Conservation (phyloP, 2,329 filamentous ascomycete genomes). For the Chaetomium olivaceum region DNA sequence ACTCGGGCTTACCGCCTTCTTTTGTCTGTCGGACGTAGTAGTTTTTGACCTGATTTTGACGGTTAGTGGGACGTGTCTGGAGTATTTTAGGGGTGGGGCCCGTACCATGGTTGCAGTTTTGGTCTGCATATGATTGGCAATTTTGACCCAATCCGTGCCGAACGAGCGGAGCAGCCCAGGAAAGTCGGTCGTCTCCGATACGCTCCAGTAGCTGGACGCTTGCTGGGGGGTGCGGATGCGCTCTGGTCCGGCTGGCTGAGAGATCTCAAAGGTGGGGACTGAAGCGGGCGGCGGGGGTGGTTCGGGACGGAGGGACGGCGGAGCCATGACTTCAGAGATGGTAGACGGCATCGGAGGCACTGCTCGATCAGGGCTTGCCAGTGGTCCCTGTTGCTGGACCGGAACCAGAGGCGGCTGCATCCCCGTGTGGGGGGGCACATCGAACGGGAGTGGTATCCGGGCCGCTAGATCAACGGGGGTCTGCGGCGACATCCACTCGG, state of each 20-base stretch:
- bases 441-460: conserved; percentile 47
- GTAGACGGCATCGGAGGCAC: conserved; percentile 40
- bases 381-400: conserved; percentile 32
- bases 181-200: conserved; percentile 78
- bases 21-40: conserved; percentile 67
- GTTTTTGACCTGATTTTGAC: conserved; percentile 62
- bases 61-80: conserved; percentile 15
- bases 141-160: conserved; percentile 75
- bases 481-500: conserved; percentile 44
- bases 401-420: conserved; percentile 47
- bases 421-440: conserved; percentile 38
- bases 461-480: conserved; percentile 40
- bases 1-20: conserved; percentile 54
- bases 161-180: conserved; percentile 70
- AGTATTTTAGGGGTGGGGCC: conserved; percentile 13
- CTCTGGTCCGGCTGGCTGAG: conserved; percentile 47
- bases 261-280: conserved; percentile 53
- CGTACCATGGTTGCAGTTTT: conserved; percentile 85
- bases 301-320: conserved; percentile 58
- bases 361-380: conserved; percentile 40
- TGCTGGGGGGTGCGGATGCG: conserved; percentile 54
- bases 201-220: conserved; percentile 84
- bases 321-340: conserved; percentile 57
- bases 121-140: conserved; percentile 76
- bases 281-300: conserved; percentile 50